Conservation (phyloP, 176 grass and related monocot genomes). For the Lolium multiflorum region DNA sequence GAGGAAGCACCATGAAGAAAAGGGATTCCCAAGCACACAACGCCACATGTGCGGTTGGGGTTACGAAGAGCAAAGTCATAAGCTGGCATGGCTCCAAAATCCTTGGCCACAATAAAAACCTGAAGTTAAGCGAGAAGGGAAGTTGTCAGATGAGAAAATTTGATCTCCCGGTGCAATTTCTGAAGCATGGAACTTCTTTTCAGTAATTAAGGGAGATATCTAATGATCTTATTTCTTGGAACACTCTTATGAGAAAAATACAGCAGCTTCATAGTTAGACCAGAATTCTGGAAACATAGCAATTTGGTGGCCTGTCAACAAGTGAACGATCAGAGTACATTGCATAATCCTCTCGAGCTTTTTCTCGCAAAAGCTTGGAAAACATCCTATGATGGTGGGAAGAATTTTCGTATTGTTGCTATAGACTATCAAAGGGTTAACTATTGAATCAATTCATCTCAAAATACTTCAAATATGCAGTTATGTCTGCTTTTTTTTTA, state of each 20-base stretch:
- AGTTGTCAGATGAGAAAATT: constrained; percentile 3
- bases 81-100: constrained; percentile 35
- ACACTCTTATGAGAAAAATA: not conserved
- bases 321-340: not conserved
- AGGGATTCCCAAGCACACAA: constrained; percentile 45
- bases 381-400: not conserved
- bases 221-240: not conserved
- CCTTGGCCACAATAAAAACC: constrained; percentile 43
- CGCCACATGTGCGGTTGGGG: constrained; percentile 33
- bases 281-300: not conserved
- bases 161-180: not conserved
- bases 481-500: not conserved
- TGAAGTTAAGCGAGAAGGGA: constrained; percentile 1
- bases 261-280: not conserved
- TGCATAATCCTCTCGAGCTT: not conserved
- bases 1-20: not conserved
- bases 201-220: not conserved
- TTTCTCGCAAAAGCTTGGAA: not conserved
- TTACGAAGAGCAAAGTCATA: constrained; percentile 48
- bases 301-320: not conserved
- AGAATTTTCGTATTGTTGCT: not conserved
- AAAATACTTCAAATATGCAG: not conserved
- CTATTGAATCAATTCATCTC: not conserved
- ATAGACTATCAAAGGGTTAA: not conserved
- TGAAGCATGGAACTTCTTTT: not conserved